Evolutionary conservation across 371 early-diverging fungal genomes (phyloP).

Genomic region (Chytridium lagenaria): DNA sequence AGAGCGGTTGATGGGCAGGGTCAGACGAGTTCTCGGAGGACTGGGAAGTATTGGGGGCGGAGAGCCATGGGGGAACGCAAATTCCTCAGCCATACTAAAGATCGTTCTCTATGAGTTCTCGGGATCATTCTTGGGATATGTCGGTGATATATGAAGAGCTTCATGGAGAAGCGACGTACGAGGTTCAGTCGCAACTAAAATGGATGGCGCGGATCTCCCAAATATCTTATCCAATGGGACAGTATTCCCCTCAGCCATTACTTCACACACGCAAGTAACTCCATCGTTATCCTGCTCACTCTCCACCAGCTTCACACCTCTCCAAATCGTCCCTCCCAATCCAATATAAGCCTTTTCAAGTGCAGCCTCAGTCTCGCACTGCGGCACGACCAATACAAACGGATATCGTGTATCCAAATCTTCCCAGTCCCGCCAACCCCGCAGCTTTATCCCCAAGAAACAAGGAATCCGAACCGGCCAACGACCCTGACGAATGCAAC

Average conservation of each 20-base stretch:
- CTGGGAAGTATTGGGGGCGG: no score
- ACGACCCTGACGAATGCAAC: not conserved
- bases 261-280: not conserved
- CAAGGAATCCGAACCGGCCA: constrained; percentile 8
- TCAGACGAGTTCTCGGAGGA: no score
- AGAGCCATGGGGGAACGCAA: no score
- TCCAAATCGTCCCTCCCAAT: constrained; percentile 8
- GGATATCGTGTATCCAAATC: constrained; percentile 3
- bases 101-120: no score
- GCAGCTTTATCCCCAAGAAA: constrained; percentile 2
- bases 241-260: not conserved
- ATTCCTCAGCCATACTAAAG: no score
- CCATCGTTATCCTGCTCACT: not conserved
- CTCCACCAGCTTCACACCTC: not conserved
- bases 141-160: not conserved
- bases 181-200: no score
- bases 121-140: no score
- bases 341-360: not conserved
- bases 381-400: constrained; percentile 12
- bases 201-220: no score
- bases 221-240: not conserved
- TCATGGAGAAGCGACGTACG: not conserved
- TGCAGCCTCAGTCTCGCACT: constrained; percentile 6
- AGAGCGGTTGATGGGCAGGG: no score
- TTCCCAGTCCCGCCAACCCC: constrained; percentile 1